Base-by-base conservation (phyloP, 164 flowering plant species). In the Vitis labrusca region DNA sequence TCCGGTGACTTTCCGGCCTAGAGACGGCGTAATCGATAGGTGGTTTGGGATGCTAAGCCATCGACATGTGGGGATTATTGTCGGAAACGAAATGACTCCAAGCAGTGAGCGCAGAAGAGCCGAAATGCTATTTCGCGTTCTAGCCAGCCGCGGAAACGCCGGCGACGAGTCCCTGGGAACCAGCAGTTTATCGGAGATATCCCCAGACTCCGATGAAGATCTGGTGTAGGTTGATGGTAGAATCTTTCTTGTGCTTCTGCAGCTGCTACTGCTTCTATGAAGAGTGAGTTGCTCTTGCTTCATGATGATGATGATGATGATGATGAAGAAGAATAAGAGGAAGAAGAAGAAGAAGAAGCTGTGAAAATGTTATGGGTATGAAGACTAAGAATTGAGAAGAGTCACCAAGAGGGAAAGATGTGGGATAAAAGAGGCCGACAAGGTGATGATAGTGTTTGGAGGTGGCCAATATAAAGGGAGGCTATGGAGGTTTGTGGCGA, bases 1-100 rank as follows among this genome's bases (percentile, higher is more conserved):
- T 1, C 95, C 98, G 67, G 93, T 91, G 68, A 93, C 90, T 55
- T 80, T 85, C 2, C 91, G 83, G 71, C 92, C 88, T n/a, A 86
- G 79, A 9, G 86, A 62, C 2, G 96, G 76, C 2, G 82, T 64
- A 17, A 72, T 23, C n/a, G 83, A 77, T 65, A 76, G 72, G 2
- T 58, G 71, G 63, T 75, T 50, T 2, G 91, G 80, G 60, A 83
- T 56, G 57, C 69, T 47, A 17, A 83, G 83, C 87, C 87, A 86
- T 19, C 77, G 73, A 68, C 79, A 85, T 9, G 96, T 67, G 59
- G 86, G 80, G 69, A 84, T 54, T 15, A 76, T 51, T 49, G 69
- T 59, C 5, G 79, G 85, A 64, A 78, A 53, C 9, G 82, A 29
- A 60, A 83, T 58, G 55, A 82, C 9, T 64, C 59, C 66, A 73